Evolutionary conservation across 176 grass and related monocot species (phyloP), one percentile per base, ranked within the genome.

Genomic region (Oryza longistaminata): DNA sequence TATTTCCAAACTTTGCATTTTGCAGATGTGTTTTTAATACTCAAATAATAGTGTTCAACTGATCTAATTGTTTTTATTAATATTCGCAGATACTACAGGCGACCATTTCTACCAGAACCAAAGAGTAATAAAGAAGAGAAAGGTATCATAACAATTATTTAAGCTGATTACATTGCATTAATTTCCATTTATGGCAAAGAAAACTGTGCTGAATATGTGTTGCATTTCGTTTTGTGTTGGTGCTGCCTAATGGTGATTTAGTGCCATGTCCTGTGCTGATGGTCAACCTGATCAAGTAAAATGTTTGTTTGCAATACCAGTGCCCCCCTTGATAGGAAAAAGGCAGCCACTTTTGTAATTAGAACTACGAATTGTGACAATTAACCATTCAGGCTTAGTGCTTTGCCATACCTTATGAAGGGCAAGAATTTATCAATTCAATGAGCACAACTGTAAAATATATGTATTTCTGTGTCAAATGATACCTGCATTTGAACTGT

Each of bases 51-150:
- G 22, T 68, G 29, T 68, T 46, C 40, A 74, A 67, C 43, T 74
- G 35, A 31, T 78, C 22, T 67, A 64, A 68, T 42, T 87, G 49
- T 17, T 83, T 8, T 22, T 76, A 24, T 72, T 84, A 85, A 10
- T 83, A 69, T 66, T 72, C 80, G 71, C 70, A 94, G 77, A 86
- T 67, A 68, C 61, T 26, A 60, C 66, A 43, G 76, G 61, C 15
- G 29, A 35, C 71, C 42, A 83, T 33, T 94, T 85, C 73, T 80
- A 66, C 64, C 70, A 82, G 53, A 90, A 68, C 53, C 78, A 82
- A 89, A 88, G 69, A 79, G 64, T 68, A 62, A 22, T 58, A 72
- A 95, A 94, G 82, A 98, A 88, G 88, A 98, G 91, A 81, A 96
- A 98, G 96, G 96, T 98, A 78, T 24, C 17, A 70, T 88, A 67